phyloP scores from a whole-genome alignment of 179 eudicot species.

The Patellifolia procumbens region DNA sequence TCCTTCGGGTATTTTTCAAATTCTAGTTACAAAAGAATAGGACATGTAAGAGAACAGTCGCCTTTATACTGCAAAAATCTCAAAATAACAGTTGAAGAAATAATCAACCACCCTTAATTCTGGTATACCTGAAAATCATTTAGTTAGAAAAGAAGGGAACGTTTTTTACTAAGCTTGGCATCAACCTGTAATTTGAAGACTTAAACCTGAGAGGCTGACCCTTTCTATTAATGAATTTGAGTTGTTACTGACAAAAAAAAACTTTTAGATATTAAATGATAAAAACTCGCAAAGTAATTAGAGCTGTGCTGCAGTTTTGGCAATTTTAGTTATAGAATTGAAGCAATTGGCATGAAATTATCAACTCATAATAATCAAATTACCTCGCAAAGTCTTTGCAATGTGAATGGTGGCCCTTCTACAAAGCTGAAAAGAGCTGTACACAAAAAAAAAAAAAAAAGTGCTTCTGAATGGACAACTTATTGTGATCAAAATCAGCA shows the following conservation, averaged over 20 bases:
- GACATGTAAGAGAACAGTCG: too few species aligned
- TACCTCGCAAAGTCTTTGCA: slow-evolving; percentile 94
- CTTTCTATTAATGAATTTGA: background rate
- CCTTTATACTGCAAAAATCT: too few species aligned
- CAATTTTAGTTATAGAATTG: background rate
- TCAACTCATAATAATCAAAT: slow-evolving; percentile 18
- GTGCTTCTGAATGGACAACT: slow-evolving; percentile 6
- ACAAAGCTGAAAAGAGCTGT: slow-evolving; percentile 76
- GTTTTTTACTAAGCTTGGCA: too few species aligned
- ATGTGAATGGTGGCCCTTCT: slow-evolving; percentile 93
- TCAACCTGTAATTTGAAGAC: background rate
- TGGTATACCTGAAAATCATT: too few species aligned
- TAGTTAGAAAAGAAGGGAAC: too few species aligned
- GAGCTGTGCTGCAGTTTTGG: background rate
- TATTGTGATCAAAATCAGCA: too few species aligned
- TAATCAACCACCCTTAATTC: too few species aligned
- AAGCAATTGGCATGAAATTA: slow-evolving; percentile 1
- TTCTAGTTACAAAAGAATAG: too few species aligned
- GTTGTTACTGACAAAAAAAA: background rate
- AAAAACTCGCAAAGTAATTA: background rate
- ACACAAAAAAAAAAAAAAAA: slow-evolving; percentile 20
- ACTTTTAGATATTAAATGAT: background rate
- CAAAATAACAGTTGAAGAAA: too few species aligned
- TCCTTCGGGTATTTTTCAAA: too few species aligned
- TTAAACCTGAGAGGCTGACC: background rate